A percentile compares a stretch with the other conserved stretches of the same genome.
Conservation (phyloP, 345 rosid species). For the Sonneratia alba region DNA sequence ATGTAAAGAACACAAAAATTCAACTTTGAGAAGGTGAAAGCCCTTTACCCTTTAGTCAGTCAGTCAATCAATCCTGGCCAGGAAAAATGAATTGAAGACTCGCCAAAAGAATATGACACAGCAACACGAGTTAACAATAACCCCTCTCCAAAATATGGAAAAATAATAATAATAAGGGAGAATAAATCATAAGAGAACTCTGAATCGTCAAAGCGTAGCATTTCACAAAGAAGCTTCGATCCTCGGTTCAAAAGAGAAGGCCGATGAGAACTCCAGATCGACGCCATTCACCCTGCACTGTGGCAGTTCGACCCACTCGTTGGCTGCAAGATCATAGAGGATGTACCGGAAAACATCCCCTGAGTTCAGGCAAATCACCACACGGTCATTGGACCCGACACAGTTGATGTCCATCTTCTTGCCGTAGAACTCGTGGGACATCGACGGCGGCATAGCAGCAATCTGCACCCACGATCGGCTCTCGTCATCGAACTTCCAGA, state of each 20-base stretch:
- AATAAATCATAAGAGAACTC: background rate
- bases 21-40: background rate
- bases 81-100: background rate
- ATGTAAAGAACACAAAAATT: too few relatives aligned
- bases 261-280: slow-evolving; percentile 61
- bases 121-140: background rate
- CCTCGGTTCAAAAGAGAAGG: slow-evolving; percentile 79
- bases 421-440: slow-evolving; percentile 73
- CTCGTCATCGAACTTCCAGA: slow-evolving; percentile 57
- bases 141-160: background rate
- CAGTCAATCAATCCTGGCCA: background rate
- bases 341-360: slow-evolving; percentile 46
- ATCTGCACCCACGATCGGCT: slow-evolving; percentile 47
- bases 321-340: slow-evolving; percentile 31
- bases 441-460: slow-evolving; percentile 64
- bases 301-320: slow-evolving; percentile 61
- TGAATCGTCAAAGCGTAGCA: background rate
- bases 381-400: slow-evolving; percentile 51
- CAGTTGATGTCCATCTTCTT: slow-evolving; percentile 79
- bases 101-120: background rate
- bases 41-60: background rate
- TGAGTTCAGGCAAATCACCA: slow-evolving; percentile 64
- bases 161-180: background rate
- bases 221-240: slow-evolving; percentile 53
- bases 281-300: slow-evolving; percentile 41